Base-by-base conservation (phyloP, 1,139 yeast genomes). In the Magnusiomyces tetraspermus region DNA sequence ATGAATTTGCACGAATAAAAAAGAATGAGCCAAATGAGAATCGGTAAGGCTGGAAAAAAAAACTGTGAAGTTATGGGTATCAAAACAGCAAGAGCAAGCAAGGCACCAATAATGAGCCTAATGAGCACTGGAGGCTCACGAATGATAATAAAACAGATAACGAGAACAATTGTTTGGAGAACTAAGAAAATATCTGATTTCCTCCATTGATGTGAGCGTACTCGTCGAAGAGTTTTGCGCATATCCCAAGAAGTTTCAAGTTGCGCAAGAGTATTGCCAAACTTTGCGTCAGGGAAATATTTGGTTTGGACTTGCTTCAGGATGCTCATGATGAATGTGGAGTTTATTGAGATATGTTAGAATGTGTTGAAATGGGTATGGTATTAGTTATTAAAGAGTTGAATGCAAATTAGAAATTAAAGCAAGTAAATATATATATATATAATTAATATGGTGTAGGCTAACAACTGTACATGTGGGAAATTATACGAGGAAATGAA, bases 21-120 rank as follows among this genome's bases (percentile, higher is more conserved):
- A 54, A 92, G 75, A 30, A 90, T 80, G 60, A 89, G 78, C 97
- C 97, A 92, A 6, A 95, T 76, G 53, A 85, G 77, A 30, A 94
- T 81, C 2, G 98, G 97, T 63, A 89, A 73, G 24, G 90, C 95
- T 62, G 83, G 83, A 48, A 86, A 75, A 65, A 89, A 86, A 67
- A 94, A 89, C 68, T 92, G 97, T 17, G 86, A 77, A 0, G 95
- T 83, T 52, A 85, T 68, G 6, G 97, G 97, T 8, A 86, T 62
- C 46, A 83, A 66, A 60, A 86, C 76, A 11, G 65, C 64, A 33
- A 62, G 51, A 50, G 77, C 67, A 41, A 73, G 61, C 15, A 64
- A 57, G 24, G 61, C 46, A n/a, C 60, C 64, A 21, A 62, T 41
- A 4, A 61, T 62, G 19, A 61, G 28, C 8, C 60, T 59, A 36